Evolutionary conservation across 352 stramenopile genomes (phyloP).

Genomic region (Elongisporangium prolatum): DNA sequence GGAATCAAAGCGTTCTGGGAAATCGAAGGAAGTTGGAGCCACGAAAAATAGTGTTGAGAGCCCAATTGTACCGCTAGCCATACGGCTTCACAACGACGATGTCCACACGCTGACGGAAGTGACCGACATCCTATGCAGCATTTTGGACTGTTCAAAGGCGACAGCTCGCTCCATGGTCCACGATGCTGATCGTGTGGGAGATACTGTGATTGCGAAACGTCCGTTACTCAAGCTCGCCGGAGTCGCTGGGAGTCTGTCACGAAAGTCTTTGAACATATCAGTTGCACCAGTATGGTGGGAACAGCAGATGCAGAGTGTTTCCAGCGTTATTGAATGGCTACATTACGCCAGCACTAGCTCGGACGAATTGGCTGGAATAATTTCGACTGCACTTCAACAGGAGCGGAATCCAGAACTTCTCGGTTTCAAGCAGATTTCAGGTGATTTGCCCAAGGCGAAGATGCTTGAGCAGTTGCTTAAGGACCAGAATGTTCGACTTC

Average conservation of each 20-base stretch:
- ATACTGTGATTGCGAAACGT: constrained; percentile 36
- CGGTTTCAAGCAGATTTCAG: background rate
- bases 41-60: background rate
- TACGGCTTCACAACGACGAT: constrained; percentile 86
- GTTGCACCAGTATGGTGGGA: constrained; percentile 68
- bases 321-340: constrained; percentile 67
- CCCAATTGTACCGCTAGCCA: constrained; percentile 23
- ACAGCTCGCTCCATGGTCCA: constrained; percentile 42
- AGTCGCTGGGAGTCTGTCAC: constrained; percentile 44
- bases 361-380: constrained; percentile 65
- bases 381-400: constrained; percentile 61
- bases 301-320: constrained; percentile 46
- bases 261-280: constrained; percentile 67
- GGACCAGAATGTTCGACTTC: constrained; percentile 14
- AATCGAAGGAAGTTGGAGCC: background rate
- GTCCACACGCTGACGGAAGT: constrained; percentile 74
- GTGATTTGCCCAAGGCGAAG: background rate
- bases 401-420: constrained; percentile 16
- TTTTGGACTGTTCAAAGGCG: constrained; percentile 50
- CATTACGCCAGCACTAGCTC: constrained; percentile 60
- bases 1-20: background rate
- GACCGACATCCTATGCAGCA: constrained; percentile 53
- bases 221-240: constrained; percentile 41
- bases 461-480: constrained; percentile 17
- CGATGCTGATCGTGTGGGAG: constrained; percentile 56